These are phyloP conservation scores for Wakefieldia striispora DNA, from an alignment of 768 basidiomycete species.

Conservation along the genomic window DNA sequence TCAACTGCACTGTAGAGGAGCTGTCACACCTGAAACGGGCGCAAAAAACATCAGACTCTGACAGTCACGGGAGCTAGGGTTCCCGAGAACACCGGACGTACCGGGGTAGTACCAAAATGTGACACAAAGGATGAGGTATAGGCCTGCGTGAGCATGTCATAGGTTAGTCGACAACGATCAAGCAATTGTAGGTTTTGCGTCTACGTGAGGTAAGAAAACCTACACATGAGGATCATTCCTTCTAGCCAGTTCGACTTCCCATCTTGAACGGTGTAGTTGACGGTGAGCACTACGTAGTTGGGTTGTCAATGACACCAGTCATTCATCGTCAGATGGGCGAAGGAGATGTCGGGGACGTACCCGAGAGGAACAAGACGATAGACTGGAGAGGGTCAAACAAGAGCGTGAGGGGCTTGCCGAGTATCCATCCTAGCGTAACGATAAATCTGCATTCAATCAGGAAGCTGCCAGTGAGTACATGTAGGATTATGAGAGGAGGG, in stretches of 20 bases:
- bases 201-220: slow-evolving; percentile 7
- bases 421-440: slow-evolving; percentile 76
- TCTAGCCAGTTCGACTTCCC: slow-evolving; percentile 95
- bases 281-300: slow-evolving; percentile 68
- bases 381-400: slow-evolving; percentile 90
- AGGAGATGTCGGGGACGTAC: slow-evolving; percentile 17
- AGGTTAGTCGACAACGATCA: too few species aligned
- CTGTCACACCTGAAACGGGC: too few species aligned
- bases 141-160: slow-evolving; percentile 30
- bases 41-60: too few species aligned
- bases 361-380: slow-evolving; percentile 19
- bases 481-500: neutral
- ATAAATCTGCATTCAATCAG: slow-evolving; percentile 48
- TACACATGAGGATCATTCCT: slow-evolving; percentile 74
- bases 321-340: too few species aligned
- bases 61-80: too few species aligned
- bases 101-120: slow-evolving; percentile 55
- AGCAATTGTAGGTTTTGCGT: too few species aligned
- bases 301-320: neutral
- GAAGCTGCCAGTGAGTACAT: slow-evolving; percentile 7
- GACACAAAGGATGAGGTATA: slow-evolving; percentile 57
- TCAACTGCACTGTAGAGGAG: too few species aligned
- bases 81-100: slow-evolving; percentile 13
- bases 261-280: slow-evolving; percentile 83
- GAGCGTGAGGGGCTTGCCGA: slow-evolving; percentile 75